phyloP scores from a whole-genome alignment of 1,284 basidiomycete genomes.

The Melampsora americana region DNA sequence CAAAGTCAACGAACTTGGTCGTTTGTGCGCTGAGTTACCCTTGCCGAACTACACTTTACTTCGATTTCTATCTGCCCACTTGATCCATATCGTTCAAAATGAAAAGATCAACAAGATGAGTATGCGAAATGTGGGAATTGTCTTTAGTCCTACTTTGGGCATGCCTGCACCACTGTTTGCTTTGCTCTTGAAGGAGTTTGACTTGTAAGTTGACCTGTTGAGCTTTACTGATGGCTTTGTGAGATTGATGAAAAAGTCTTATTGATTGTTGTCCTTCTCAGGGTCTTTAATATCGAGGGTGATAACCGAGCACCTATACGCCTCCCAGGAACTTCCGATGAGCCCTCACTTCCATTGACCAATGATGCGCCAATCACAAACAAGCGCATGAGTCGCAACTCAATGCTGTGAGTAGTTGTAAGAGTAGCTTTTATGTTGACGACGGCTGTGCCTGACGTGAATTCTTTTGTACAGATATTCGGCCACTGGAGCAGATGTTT shows the following conservation, averaged over 20 bases:
- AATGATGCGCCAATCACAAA: background rate
- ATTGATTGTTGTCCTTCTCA: background rate
- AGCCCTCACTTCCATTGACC: background rate
- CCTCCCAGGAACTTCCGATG: background rate
- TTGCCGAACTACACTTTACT: constrained; percentile 89
- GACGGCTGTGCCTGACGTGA: background rate
- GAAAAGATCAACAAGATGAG: constrained; percentile 94
- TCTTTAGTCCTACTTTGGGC: constrained; percentile 89
- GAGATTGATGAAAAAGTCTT: background rate
- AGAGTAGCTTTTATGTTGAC: background rate
- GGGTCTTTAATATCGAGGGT: constrained; percentile 39
- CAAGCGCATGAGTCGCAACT: constrained; percentile 38
- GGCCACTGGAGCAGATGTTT: constrained; percentile 32
- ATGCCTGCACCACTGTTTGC: constrained; percentile 68
- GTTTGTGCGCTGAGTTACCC: constrained; percentile 79
- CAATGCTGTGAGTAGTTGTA: constrained; percentile 21
- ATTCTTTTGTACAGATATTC: constrained; percentile 18
- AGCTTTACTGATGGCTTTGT: background rate
- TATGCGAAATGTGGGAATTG: constrained; percentile 95
- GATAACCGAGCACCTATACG: constrained; percentile 32
- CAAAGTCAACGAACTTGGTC: constrained; percentile 77
- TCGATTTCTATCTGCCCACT: constrained; percentile 86
- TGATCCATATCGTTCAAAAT: constrained; percentile 91
- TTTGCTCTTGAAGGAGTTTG: constrained; percentile 20
- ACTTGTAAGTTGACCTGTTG: constrained; percentile 14